Evolutionary conservation across 1,139 yeast genomes (phyloP).

Genomic region (Cylindricascospora bacillispora): DNA sequence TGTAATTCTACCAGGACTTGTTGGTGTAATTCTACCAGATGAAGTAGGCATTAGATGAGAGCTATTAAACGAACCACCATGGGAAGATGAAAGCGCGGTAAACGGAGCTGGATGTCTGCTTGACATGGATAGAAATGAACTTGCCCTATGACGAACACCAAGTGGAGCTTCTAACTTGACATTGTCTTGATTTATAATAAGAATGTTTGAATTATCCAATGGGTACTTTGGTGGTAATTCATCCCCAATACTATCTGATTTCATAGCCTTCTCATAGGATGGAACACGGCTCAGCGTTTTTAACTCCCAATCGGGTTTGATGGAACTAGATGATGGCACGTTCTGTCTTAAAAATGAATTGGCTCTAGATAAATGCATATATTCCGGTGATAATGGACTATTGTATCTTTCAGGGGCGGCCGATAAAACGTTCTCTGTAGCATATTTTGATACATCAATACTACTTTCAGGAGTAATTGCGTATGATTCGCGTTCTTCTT

Average conservation of each 20-base stretch:
- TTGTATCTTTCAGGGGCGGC: slow-evolving; percentile 16
- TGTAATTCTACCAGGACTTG: no score
- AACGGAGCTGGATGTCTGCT: no score
- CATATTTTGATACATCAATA: slow-evolving; percentile 2
- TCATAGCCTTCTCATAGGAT: slow-evolving; percentile 66
- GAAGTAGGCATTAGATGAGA: no score
- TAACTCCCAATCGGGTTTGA: slow-evolving; percentile 30
- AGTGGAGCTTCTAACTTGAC: slow-evolving; percentile 5
- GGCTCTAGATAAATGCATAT: slow-evolving; percentile 46
- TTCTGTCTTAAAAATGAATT: slow-evolving; percentile 28
- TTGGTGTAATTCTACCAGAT: no score
- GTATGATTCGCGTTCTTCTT: neutral
- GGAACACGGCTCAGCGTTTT: slow-evolving; percentile 57
- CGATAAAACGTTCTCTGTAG: slow-evolving; percentile 11
- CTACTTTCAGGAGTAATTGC: neutral
- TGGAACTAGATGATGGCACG: slow-evolving; percentile 10
- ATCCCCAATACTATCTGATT: slow-evolving; percentile 33
- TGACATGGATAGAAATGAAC: no score
- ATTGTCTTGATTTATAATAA: slow-evolving; percentile 8
- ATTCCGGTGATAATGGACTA: slow-evolving; percentile 38
- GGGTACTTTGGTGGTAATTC: slow-evolving; percentile 55
- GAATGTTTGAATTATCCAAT: no score
- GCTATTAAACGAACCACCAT: no score
- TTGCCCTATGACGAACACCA: slow-evolving; percentile 7
- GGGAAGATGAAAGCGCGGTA: no score